These are phyloP conservation scores for Ceriops tagal DNA, from an alignment of 345 rosid genomes.

Conservation along the genomic window DNA sequence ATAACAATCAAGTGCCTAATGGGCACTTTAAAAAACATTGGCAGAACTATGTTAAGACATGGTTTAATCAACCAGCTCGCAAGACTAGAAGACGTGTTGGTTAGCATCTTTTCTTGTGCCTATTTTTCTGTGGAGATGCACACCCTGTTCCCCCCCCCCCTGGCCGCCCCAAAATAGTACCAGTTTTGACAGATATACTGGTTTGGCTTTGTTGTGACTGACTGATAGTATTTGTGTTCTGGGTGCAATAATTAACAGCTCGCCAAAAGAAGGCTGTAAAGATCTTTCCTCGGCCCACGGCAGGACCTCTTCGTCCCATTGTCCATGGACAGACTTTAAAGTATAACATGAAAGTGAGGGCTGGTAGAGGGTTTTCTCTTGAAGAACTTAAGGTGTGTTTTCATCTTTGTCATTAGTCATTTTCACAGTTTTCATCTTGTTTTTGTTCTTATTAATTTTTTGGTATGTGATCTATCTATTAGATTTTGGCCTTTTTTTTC, in stretches of 20 bases:
- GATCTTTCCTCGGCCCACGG: slow-evolving; percentile 41
- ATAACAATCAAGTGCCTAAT: slow-evolving; percentile 37
- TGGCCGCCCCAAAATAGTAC: no score
- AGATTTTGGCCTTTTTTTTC: no score
- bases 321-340: slow-evolving; percentile 84
- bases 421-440: not conserved
- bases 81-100: slow-evolving; percentile 59
- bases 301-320: slow-evolving; percentile 52
- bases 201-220: not conserved
- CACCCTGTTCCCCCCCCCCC: no score
- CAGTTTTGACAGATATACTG: not conserved
- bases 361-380: slow-evolving; percentile 81
- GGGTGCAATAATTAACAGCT: slow-evolving; percentile 11
- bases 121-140: no score
- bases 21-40: slow-evolving; percentile 53
- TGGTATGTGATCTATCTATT: no score
- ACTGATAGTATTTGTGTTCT: not conserved
- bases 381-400: slow-evolving; percentile 81
- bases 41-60: slow-evolving; percentile 82
- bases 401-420: not conserved
- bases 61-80: slow-evolving; percentile 92
- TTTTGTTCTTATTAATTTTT: not conserved
- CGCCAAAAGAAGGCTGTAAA: slow-evolving; percentile 36
- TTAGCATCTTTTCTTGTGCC: not conserved
- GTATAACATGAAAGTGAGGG: slow-evolving; percentile 85